phyloP scores from a whole-genome alignment of 1,284 basidiomycete genomes.

The Cutaneotrichosporon dermatis region DNA sequence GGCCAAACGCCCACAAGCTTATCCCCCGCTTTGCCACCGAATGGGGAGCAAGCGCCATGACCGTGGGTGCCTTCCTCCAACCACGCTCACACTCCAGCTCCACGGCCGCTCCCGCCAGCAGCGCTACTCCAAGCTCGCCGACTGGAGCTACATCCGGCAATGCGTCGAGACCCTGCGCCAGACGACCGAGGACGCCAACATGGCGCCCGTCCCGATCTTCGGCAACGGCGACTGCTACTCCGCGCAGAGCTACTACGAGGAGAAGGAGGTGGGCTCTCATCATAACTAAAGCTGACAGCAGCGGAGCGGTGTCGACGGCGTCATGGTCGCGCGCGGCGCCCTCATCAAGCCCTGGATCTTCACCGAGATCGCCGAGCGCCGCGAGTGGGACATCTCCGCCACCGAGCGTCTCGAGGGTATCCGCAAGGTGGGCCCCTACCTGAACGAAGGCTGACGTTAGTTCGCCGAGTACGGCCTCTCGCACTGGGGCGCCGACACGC shows the following conservation, averaged over 20 bases:
- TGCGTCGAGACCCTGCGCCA: slow-evolving; percentile 83
- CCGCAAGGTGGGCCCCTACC: slow-evolving; percentile 57
- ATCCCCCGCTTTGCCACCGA: slow-evolving; percentile 78
- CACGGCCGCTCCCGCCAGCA: slow-evolving; percentile 91
- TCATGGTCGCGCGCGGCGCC: slow-evolving; percentile 92
- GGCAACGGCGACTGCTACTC: slow-evolving; percentile 95
- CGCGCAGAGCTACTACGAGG: slow-evolving; percentile 60
- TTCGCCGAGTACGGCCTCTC: slow-evolving; percentile 72
- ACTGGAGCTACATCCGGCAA: slow-evolving; percentile 84
- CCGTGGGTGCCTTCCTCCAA: no score
- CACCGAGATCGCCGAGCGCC: slow-evolving; percentile 85
- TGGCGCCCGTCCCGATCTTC: slow-evolving; percentile 83
- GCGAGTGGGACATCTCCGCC: slow-evolving; percentile 93
- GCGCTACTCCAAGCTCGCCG: slow-evolving; percentile 74
- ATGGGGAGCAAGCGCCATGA: slow-evolving; percentile 74
- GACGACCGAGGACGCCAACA: slow-evolving; percentile 65
- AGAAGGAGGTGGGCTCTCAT: slow-evolving; percentile 55
- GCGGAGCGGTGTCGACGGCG: slow-evolving; percentile 76
- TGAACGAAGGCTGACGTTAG: slow-evolving; percentile 51
- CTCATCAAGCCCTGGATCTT: slow-evolving; percentile 96
- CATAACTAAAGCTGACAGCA: slow-evolving; percentile 51
- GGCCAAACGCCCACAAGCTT: slow-evolving; percentile 82
- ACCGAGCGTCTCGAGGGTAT: slow-evolving; percentile 84
- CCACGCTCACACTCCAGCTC: slow-evolving; percentile 58
- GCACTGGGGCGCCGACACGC: slow-evolving; percentile 79